phyloP scores from a whole-genome alignment of 768 basidiomycete genomes.

The Porphyrellus cyaneotinctus region DNA sequence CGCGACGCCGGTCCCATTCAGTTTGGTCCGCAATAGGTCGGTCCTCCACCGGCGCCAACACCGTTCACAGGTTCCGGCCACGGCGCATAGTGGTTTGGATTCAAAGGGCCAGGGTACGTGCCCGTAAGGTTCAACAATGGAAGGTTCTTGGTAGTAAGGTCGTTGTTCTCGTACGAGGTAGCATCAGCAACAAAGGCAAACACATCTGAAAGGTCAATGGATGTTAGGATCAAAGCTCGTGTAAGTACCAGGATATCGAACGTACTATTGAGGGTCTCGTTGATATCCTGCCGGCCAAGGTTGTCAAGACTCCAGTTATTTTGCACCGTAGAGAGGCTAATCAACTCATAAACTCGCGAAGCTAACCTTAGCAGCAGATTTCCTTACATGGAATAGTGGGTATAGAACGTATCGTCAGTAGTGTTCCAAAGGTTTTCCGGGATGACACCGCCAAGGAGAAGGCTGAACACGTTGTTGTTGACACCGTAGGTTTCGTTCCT shows the following conservation, averaged over 20 bases:
- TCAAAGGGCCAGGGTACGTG: slow-evolving; percentile 42
- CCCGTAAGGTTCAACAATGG: slow-evolving; percentile 41
- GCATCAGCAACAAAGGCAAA: slow-evolving; percentile 46
- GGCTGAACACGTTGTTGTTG: slow-evolving; percentile 45
- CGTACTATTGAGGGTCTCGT: slow-evolving; percentile 34
- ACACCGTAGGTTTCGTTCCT: slow-evolving; percentile 30
- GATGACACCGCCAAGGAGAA: slow-evolving; percentile 45
- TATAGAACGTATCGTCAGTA: slow-evolving; percentile 52
- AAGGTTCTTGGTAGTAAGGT: slow-evolving; percentile 24
- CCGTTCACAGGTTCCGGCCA: slow-evolving; percentile 41
- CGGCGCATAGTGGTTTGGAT: slow-evolving; percentile 38
- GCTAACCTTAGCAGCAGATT: no score
- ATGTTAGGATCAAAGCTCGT: neutral
- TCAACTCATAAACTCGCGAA: neutral
- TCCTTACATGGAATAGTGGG: slow-evolving; percentile 49
- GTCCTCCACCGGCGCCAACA: slow-evolving; percentile 40
- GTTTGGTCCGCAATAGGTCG: slow-evolving; percentile 35
- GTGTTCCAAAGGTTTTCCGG: slow-evolving; percentile 42
- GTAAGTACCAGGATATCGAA: neutral
- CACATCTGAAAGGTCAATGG: slow-evolving; percentile 37
- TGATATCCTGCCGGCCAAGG: slow-evolving; percentile 56
- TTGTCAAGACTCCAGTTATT: slow-evolving; percentile 59
- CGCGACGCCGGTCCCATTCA: slow-evolving; percentile 32
- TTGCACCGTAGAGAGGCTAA: slow-evolving; percentile 47
- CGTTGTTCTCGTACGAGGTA: slow-evolving; percentile 42